Base-by-base conservation (phyloP, 2,329 filamentous ascomycete species). In the Xylogone sp. region DNA sequence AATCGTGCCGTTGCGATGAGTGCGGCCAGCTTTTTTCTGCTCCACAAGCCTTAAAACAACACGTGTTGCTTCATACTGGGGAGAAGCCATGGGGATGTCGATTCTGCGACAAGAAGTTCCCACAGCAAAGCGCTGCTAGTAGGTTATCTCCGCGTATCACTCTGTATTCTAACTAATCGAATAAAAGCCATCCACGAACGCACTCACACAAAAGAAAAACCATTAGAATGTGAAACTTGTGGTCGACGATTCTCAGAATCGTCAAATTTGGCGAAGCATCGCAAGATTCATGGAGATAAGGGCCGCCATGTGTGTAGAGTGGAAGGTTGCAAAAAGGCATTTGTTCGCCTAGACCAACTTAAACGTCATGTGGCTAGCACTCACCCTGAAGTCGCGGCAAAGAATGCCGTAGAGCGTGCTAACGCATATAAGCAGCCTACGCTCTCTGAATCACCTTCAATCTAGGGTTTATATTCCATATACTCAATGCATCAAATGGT, bases 121-220 rank as follows among this genome's bases (percentile, higher is more conserved):
- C 84, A 48, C 83, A 87, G 55, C 83, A 86, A 56, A 86, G 82
- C 56, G 83, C 84, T 20, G 69, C 85, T 20, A 86, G 82, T 84
- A 75, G 55, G 62, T 57, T 22, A 1, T 16, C 24, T 19, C 45
- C 43, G 46, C 39, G n/a, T 21, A 6, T 49, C 16, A 18, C n/a
- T 27, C 24, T 20, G 21, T 10, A 44, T 44, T 39, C 34, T 39
- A 13, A 24, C 29, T 50, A 42, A 56, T 22, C 27, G 34, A 45
- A 56, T n/a, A 39, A 8, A 56, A 84, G 81, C 83, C n/a, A 86
- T 86, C 74, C 85, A 88, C 59, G 77, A 78, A 59, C 76, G 83
- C 39, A 83, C 78, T 13, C 85, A 88, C 60, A 86, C 84, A 1
- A 82, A 83, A 42, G 76, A 81, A 45, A 87, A 86, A 61, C 83